Conservation (phyloP, 2,329 filamentous ascomycete genomes). For the Ceratocystis destructans region DNA sequence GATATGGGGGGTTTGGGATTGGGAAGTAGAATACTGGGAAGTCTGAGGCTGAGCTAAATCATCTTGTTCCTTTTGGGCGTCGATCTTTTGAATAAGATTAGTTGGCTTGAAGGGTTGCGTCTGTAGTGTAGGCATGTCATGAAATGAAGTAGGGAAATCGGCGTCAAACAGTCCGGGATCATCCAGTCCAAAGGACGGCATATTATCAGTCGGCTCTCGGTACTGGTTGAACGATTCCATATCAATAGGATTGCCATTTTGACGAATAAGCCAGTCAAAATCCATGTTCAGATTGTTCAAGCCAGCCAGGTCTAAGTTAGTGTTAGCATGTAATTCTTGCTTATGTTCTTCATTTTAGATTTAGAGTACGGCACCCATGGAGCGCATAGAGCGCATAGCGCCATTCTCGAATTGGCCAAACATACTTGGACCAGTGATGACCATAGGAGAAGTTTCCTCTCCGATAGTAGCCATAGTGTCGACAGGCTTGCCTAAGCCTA, state of each 20-base stretch:
- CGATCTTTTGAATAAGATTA: conserved; percentile 14
- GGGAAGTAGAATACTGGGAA: too few relatives aligned
- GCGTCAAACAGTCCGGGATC: conserved; percentile 51
- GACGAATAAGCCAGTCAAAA: conserved; percentile 62
- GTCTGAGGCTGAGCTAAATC: conserved; percentile 34
- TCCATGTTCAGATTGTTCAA: conserved; percentile 28
- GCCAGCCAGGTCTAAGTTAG: conserved; percentile 14
- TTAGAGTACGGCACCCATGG: not conserved
- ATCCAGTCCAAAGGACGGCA: conserved; percentile 45
- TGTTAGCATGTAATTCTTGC: conserved; percentile 17
- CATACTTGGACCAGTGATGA: conserved; percentile 20
- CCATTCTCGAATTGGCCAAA: conserved; percentile 1
- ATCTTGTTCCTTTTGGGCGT: conserved; percentile 43
- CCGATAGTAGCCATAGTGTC: conserved; percentile 52
- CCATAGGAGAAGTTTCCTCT: conserved; percentile 38
- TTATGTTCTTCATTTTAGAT: not conserved
- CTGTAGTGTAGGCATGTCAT: conserved; percentile 36
- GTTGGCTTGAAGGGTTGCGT: conserved; percentile 5
- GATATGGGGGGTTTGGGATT: too few relatives aligned
- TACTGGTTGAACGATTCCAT: conserved; percentile 86
- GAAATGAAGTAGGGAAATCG: conserved; percentile 72
- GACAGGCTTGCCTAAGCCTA: conserved; percentile 44
- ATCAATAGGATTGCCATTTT: conserved; percentile 78
- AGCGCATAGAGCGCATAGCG: not conserved
- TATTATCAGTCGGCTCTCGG: conserved; percentile 73